A percentile compares a stretch with the other conserved stretches of the same genome.
These are phyloP conservation scores for Flaveria ramosissima DNA, from an alignment of 129 eudicot genomes.

Conservation along the genomic window DNA sequence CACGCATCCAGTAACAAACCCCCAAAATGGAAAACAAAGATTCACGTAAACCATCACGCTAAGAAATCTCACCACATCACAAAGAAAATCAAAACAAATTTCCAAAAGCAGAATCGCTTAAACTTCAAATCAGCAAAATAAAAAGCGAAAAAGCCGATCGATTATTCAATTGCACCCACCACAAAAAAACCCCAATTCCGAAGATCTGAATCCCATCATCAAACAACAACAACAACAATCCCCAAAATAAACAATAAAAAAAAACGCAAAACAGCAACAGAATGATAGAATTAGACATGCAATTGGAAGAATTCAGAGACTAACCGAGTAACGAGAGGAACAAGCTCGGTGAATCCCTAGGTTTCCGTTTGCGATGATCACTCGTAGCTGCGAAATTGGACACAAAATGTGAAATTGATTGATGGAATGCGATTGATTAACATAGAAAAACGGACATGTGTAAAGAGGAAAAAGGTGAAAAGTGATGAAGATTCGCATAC, in stretches of 20 bases:
- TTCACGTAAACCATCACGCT: constrained; percentile 18
- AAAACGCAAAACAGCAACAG: background rate
- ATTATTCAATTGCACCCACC: background rate
- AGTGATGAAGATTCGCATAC: constrained; percentile 30
- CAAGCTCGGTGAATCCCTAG: constrained; percentile 25
- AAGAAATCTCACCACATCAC: constrained; percentile 15
- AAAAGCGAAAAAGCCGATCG: background rate
- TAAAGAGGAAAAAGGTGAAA: constrained; percentile 8
- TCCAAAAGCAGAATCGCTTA: background rate
- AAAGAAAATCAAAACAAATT: background rate
- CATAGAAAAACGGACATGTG: constrained; percentile 20
- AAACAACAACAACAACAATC: constrained; percentile 6
- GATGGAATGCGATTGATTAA: constrained; percentile 16
- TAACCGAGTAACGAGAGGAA: constrained; percentile 24
- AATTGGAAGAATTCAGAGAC: constrained; percentile 14
- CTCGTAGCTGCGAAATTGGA: constrained; percentile 23
- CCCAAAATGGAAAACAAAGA: constrained; percentile 10
- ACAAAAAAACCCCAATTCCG: constrained; percentile 9
- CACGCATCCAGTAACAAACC: background rate
- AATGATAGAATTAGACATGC: constrained; percentile 14
- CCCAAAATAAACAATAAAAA: background rate
- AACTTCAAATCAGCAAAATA: background rate
- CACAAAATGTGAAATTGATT: constrained; percentile 26
- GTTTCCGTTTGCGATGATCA: constrained; percentile 27
- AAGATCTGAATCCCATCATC: constrained; percentile 22